Evolutionary conservation across 2,329 filamentous ascomycete species (phyloP).

Genomic region (Diaporthe helianthi): DNA sequence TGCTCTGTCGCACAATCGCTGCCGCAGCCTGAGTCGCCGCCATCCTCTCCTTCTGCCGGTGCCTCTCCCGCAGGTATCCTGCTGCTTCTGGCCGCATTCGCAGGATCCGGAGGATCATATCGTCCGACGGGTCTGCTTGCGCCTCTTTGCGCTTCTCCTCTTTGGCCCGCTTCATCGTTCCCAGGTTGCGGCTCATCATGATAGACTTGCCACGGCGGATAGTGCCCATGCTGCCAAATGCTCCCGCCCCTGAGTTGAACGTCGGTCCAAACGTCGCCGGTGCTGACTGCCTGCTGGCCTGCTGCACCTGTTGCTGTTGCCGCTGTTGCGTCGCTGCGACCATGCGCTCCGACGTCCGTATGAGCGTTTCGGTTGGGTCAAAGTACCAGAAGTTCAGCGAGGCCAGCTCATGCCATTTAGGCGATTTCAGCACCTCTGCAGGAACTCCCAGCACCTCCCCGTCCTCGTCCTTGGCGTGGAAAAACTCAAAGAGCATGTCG

Average conservation of each 20-base stretch:
- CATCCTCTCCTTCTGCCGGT: slow-evolving; percentile 91
- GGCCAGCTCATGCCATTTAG: slow-evolving; percentile 97
- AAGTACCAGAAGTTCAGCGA: slow-evolving; percentile 99
- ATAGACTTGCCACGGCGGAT: slow-evolving; percentile 77
- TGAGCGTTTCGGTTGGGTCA: slow-evolving; percentile 86
- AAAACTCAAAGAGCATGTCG: slow-evolving; percentile 88
- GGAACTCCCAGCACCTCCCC: slow-evolving; percentile 87
- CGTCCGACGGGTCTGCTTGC: slow-evolving; percentile 94
- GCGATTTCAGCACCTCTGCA: slow-evolving; percentile 89
- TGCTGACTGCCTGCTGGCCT: slow-evolving; percentile 43
- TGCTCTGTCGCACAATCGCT: slow-evolving; percentile 92
- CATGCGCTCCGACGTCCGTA: slow-evolving; percentile 96
- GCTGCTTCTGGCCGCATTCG: slow-evolving; percentile 93
- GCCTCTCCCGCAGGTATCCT: slow-evolving; percentile 86
- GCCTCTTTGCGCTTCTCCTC: slow-evolving; percentile 95
- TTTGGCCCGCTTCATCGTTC: slow-evolving; percentile 95
- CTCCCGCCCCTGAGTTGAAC: slow-evolving; percentile 55
- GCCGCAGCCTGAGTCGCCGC: slow-evolving; percentile 90
- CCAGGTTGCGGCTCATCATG: slow-evolving; percentile 92
- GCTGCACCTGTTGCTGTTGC: slow-evolving; percentile 71
- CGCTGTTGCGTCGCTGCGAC: slow-evolving; percentile 83
- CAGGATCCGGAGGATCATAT: slow-evolving; percentile 95
- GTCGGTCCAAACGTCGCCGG: slow-evolving; percentile 52
- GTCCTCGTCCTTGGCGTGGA: slow-evolving; percentile 88
- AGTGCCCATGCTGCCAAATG: slow-evolving; percentile 72